Conservation (phyloP, 1,284 basidiomycete species). For the Coriolopsis trogii region DNA sequence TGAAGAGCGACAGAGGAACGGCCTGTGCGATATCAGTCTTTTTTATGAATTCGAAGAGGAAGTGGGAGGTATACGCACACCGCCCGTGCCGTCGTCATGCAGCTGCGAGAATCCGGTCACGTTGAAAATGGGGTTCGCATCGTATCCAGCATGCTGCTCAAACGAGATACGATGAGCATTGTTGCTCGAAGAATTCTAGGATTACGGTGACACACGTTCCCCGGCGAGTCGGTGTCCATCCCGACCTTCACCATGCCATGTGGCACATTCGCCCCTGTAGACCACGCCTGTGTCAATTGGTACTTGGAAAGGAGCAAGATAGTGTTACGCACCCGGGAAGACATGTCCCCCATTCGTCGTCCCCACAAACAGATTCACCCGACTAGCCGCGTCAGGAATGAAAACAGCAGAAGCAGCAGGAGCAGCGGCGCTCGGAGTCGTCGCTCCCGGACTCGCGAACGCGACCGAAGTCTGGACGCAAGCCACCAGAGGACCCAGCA, state of each 20-base stretch:
- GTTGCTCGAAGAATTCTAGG: too few relatives aligned
- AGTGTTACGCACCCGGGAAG: slow-evolving; percentile 51
- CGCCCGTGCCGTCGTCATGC: slow-evolving; percentile 65
- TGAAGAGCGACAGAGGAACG: slow-evolving; percentile 62
- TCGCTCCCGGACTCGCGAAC: neutral
- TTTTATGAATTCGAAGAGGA: too few relatives aligned
- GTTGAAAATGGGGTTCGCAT: slow-evolving; percentile 46
- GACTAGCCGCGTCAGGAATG: slow-evolving; percentile 32
- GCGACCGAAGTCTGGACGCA: slow-evolving; percentile 6
- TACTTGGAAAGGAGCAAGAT: neutral
- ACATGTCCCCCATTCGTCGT: slow-evolving; percentile 62
- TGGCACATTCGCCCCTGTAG: slow-evolving; percentile 60
- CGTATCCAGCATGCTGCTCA: slow-evolving; percentile 66
- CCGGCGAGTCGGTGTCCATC: slow-evolving; percentile 66
- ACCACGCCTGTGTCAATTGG: too few relatives aligned
- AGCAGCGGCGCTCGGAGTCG: neutral
- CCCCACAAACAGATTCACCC: slow-evolving; percentile 61
- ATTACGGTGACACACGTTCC: slow-evolving; percentile 53
- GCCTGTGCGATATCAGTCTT: slow-evolving; percentile 36
- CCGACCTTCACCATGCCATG: slow-evolving; percentile 69
- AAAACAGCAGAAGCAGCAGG: neutral
- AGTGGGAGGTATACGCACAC: slow-evolving; percentile 37
- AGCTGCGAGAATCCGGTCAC: slow-evolving; percentile 65
- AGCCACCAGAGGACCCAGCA: neutral
- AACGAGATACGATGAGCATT: too few relatives aligned